Evolutionary conservation across 2,329 filamentous ascomycete species (phyloP).

Genomic region (Hypomyces perniciosus): DNA sequence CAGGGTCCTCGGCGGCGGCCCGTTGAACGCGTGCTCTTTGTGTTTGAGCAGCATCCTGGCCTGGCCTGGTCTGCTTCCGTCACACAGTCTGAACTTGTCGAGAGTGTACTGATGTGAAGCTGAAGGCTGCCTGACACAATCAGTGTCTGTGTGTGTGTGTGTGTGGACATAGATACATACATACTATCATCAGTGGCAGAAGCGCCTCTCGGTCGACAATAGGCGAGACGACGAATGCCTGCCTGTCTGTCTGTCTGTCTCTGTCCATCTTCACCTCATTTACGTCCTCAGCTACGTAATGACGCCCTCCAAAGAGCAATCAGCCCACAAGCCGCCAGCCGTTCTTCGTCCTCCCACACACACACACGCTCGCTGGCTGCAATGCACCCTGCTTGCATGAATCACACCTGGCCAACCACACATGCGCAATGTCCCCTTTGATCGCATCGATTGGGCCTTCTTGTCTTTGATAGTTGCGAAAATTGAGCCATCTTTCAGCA

Average conservation of each 20-base stretch:
- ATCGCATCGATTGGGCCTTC: no score
- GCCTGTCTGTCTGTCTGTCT: neutral
- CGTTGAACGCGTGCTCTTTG: slow-evolving; percentile 5
- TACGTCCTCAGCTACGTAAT: no score
- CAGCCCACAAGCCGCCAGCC: slow-evolving; percentile 1
- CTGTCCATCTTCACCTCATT: no score
- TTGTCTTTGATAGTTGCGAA: neutral
- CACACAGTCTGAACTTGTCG: neutral
- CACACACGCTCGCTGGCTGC: neutral
- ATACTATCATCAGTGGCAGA: no score
- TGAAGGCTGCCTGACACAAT: no score
- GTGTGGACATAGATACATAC: no score
- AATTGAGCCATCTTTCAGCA: neutral
- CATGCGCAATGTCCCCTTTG: no score
- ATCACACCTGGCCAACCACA: slow-evolving; percentile 8
- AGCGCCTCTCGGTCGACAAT: no score
- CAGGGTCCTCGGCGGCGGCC: slow-evolving; percentile 4
- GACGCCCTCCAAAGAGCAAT: no score
- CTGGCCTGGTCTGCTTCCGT: slow-evolving; percentile 1
- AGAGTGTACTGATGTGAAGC: no score
- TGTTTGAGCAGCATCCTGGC: neutral
- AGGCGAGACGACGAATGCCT: neutral
- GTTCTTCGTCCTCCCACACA: slow-evolving; percentile 1
- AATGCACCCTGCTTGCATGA: slow-evolving; percentile 12
- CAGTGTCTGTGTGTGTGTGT: no score